Base-by-base conservation (phyloP, 768 basidiomycete species). In the Amanita muscaria region DNA sequence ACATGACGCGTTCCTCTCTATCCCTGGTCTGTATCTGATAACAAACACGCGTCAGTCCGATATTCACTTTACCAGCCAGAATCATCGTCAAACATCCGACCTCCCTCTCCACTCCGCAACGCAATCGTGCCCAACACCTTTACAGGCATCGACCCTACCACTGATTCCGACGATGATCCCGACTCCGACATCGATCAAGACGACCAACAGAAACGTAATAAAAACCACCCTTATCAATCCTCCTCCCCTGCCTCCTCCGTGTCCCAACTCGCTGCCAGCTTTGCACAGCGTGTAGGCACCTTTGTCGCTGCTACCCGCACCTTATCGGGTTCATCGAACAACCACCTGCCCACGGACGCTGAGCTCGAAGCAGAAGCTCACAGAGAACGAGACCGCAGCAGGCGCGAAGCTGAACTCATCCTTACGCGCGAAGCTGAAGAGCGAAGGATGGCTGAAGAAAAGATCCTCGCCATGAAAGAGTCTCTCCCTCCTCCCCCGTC, bases 361-460 rank as follows among this genome's bases (percentile, higher is more conserved):
- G 84, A 91, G 56, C 62, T 91, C 7, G 88, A 89, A 61, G 85
- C 83, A 2, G 83, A 88, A 49, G 87, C 85, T 7, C 75, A 82
- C 47, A 66, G 77, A 21, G 87, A 89, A 58, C 76, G 88, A 34
- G 88, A 89, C 52, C 65, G 70, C 33, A 83, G 81, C 51, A 66
- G 88, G 47, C 68, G 77, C 30, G 86, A 89, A 57, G 88, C 88
- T 1, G 88, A 90, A 58, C 71, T 68, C 1, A 90, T 90, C 50
- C 63, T 90, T 22, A 79, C 71, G 0, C 69, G 62, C 42, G 88
- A 90, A 59, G 80, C 84, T 0, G 73, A 79, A 42, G 80, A 86
- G 50, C 66, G 84, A 15, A 73, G 72, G 48, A 62, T 69, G 19
- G 68, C 86, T 22, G 88, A 91, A 55, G 82, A 88, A 49, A 76